A percentile compares a stretch with the other conserved stretches of the same genome.
Conservation (phyloP, 1,284 basidiomycete genomes). For the Malassezia psittaci region DNA sequence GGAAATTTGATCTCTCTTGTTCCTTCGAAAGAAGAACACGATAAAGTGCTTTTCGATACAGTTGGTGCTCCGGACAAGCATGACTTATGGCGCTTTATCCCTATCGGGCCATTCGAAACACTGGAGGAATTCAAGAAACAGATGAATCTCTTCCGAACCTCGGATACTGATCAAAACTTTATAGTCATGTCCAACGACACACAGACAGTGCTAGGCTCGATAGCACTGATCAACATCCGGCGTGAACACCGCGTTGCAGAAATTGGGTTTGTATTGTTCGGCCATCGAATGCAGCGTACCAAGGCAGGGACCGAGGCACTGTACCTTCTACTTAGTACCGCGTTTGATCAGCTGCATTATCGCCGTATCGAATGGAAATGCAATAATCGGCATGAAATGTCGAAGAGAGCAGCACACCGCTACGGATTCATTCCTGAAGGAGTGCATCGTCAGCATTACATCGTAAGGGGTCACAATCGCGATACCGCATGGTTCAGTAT, state of each 20-base stretch:
- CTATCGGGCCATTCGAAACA: not conserved
- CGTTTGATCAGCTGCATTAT: conserved; percentile 22
- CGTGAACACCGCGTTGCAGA: conserved; percentile 21
- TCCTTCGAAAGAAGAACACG: not conserved
- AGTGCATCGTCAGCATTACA: conserved; percentile 22
- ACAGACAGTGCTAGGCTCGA: not conserved
- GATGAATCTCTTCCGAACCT: not conserved
- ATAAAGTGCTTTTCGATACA: not conserved
- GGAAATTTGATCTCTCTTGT: not conserved
- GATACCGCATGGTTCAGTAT: conserved; percentile 35
- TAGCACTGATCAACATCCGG: conserved; percentile 9
- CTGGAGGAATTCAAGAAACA: not conserved
- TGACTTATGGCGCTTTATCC: not conserved
- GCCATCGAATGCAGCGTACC: conserved; percentile 21
- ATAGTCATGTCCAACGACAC: not conserved
- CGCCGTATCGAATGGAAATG: conserved; percentile 37
- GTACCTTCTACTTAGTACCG: conserved; percentile 20
- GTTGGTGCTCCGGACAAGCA: not conserved
- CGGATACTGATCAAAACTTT: not conserved
- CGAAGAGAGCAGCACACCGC: conserved; percentile 25
- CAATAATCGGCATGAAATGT: conserved; percentile 24
- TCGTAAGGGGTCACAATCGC: conserved; percentile 26
- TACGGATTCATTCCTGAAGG: conserved; percentile 32
- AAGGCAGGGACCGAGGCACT: conserved; percentile 23
- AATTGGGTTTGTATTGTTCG: conserved; percentile 30